Percentiles rank a stretch among this genome's conserved stretches.
Evolutionary conservation across 2,329 filamentous ascomycete genomes (phyloP).

Genomic region (Talaromyces sp.): DNA sequence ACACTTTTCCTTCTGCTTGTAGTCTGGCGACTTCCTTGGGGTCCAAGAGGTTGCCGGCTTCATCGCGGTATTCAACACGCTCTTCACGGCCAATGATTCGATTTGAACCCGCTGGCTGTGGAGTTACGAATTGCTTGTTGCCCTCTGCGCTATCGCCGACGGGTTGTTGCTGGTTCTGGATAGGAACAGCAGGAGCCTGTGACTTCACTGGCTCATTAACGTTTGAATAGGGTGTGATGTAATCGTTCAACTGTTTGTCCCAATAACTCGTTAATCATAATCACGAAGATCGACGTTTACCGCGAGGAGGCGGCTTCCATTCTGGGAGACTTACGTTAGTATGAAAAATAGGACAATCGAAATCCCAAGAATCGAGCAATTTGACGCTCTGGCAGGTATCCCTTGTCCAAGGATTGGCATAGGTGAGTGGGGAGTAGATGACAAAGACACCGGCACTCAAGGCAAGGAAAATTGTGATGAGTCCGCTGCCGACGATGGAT

Average conservation of each 20-base stretch:
- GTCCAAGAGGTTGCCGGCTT: constrained; percentile 83
- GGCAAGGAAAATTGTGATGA: constrained; percentile 70
- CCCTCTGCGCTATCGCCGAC: constrained; percentile 21
- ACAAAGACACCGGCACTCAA: constrained; percentile 72
- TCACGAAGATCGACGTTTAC: constrained; percentile 21
- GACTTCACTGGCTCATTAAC: constrained; percentile 24
- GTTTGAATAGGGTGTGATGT: constrained; percentile 32
- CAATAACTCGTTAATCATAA: constrained; percentile 15
- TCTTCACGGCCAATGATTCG: constrained; percentile 62
- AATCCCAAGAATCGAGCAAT: constrained; percentile 87
- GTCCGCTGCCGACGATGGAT: constrained; percentile 70
- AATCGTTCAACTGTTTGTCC: constrained; percentile 36
- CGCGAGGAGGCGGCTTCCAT: constrained; percentile 31
- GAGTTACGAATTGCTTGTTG: constrained; percentile 33
- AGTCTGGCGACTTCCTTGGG: constrained; percentile 78
- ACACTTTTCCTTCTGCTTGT: constrained; percentile 73
- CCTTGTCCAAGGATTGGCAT: constrained; percentile 93
- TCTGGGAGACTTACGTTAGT: constrained; percentile 67
- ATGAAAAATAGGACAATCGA: constrained; percentile 94
- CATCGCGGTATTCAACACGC: constrained; percentile 89
- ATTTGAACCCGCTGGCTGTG: constrained; percentile 28
- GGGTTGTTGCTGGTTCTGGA: constrained; percentile 21
- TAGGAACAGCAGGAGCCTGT: constrained; percentile 20
- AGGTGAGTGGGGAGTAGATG: constrained; percentile 83
- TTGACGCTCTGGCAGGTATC: constrained; percentile 81